Evolutionary conservation across 768 basidiomycete genomes (phyloP), one percentile per base, ranked within the genome.

Genomic region (Megacollybia marginata): DNA sequence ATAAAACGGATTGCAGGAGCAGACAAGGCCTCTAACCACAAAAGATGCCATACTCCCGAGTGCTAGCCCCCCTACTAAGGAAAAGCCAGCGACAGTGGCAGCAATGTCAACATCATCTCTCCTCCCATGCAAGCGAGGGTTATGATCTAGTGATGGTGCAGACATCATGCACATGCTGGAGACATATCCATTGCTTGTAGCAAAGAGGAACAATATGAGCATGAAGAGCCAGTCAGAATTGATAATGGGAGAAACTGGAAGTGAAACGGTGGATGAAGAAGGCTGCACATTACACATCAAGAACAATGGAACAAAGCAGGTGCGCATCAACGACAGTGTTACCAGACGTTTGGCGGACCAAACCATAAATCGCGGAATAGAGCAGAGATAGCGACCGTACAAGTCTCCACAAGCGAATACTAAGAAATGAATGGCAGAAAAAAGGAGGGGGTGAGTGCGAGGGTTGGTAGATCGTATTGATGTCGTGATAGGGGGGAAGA

Each of bases 401-500:
- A 89, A 78, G 62, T 91, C 89, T 13, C 87, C 86, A 15, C 73
- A 40, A 59, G 84, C 89, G 67, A 85, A 88, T 18, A 83, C 71
- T 33, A 91, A 69, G 69, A 92, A 91, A 60, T 91, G 88, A 32
- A 85, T 52, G 4, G 85, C 75, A 51, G 69, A 83, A 69, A 96
- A 96, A 23, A 95, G 71, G n/a, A 92, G 70, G 0, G 91, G 89
- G 55, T 92, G 88, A 36, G 75, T 79, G 20, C 63, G 60, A 2
- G 78, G 74, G 53, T 83, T 83, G 12, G 78, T 80, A 2, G 93
- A 78, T 34, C 66, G 64, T 47, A 96, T 79, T 0, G 84, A 85
- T 4, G 83, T 78, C 2, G 93, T 93, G 54, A 92, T 85, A 0
- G 92, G 78, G 5, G 93, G 93, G 67, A 79, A 95, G 44, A 94